Conservation (phyloP, 2,329 filamentous ascomycete genomes). For the Ophiostoma triangulosporum region DNA sequence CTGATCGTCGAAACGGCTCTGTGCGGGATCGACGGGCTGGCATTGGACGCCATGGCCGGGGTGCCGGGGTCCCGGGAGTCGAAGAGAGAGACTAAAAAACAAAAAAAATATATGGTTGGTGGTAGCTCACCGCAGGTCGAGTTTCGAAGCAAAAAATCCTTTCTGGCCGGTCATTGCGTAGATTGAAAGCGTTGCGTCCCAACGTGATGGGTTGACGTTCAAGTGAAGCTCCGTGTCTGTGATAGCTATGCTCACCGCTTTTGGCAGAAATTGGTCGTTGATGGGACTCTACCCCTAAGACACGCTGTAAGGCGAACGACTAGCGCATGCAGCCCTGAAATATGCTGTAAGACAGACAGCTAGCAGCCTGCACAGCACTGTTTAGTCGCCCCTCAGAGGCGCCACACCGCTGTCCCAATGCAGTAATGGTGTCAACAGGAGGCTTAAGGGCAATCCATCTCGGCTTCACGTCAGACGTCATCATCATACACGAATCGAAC, state of each 20-base stretch:
- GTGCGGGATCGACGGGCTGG: slow-evolving; percentile 37
- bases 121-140: background rate
- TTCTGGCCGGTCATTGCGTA: background rate
- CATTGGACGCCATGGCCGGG: slow-evolving; percentile 30
- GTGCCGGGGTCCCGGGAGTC: background rate
- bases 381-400: slow-evolving; percentile 16
- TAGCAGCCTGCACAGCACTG: background rate
- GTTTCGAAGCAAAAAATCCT: background rate
- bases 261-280: slow-evolving; percentile 4
- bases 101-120: background rate
- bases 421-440: slow-evolving; percentile 20
- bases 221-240: background rate
- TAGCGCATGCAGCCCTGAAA: background rate
- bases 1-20: slow-evolving; percentile 46
- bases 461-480: background rate
- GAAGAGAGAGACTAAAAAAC: background rate
- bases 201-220: background rate
- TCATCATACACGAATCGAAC: background rate
- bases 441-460: background rate
- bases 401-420: slow-evolving; percentile 13
- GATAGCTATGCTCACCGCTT: slow-evolving; percentile 5
- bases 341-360: background rate
- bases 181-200: background rate
- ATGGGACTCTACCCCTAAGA: background rate
- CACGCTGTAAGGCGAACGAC: background rate